A percentile compares a stretch with the other conserved stretches of the same genome.
Evolutionary conservation across 352 stramenopile species (phyloP).

Genomic region (Nothophytophthora sp.): DNA sequence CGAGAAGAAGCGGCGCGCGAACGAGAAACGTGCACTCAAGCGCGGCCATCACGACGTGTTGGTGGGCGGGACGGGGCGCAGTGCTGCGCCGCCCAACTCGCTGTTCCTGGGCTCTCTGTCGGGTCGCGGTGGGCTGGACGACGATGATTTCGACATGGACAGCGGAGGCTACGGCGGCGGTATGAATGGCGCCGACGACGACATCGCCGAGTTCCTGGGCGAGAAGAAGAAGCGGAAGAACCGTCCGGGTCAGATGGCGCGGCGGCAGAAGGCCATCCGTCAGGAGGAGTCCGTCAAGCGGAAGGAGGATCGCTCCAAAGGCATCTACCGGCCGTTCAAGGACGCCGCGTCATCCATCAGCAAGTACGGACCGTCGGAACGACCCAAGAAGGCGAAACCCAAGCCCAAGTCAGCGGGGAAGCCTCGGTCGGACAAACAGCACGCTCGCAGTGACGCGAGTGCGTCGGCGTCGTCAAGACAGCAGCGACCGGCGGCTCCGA

Average conservation of each 20-base stretch:
- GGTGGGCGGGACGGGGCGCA: constrained; percentile 63
- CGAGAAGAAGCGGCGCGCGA: constrained; percentile 57
- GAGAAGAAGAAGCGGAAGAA: constrained; percentile 90
- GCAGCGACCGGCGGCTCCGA: constrained; percentile 5
- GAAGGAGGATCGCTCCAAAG: constrained; percentile 45
- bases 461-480: constrained; percentile 10
- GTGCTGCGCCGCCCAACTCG: constrained; percentile 49
- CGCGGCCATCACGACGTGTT: constrained; percentile 48
- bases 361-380: constrained; percentile 79
- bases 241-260: constrained; percentile 72
- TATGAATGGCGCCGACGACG: constrained; percentile 64
- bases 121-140: constrained; percentile 34
- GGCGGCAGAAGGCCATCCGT: constrained; percentile 77
- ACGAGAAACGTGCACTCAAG: constrained; percentile 71
- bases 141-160: constrained; percentile 20
- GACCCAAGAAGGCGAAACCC: constrained; percentile 70
- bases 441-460: constrained; percentile 6
- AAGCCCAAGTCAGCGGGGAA: constrained; percentile 21
- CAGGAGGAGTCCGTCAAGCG: constrained; percentile 57
- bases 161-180: constrained; percentile 21
- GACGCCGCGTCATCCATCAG: constrained; percentile 17
- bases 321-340: constrained; percentile 41
- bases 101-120: constrained; percentile 82
- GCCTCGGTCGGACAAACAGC: constrained; percentile 21
- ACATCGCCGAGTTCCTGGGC: constrained; percentile 84